Evolutionary conservation across 208 protist species (phyloP), one percentile per base, ranked within the genome.

Genomic region (Leishmania amazonensis): DNA sequence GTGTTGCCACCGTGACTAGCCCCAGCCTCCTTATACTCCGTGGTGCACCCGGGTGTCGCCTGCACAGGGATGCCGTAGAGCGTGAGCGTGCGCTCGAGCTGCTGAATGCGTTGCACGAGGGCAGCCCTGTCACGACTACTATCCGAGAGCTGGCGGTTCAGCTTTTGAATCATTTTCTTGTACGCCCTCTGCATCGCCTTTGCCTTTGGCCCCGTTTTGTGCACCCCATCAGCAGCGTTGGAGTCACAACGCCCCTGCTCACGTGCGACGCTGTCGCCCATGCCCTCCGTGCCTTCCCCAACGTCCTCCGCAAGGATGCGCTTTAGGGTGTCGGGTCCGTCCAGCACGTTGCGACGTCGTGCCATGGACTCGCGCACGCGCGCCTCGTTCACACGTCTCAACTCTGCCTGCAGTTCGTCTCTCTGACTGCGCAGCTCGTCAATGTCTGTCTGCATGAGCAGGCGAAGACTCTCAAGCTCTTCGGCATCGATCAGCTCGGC

Each of bases 361-460:
- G 76, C 77, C 24, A 82, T 62, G 19, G 78, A 64, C 57, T 86
- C 79, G 45, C 79, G 76, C 31, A 79, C 67, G 35, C 81, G 78
- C 31, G 77, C 83, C 60, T 85, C 82, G 28, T 85, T 88, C 6
- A 92, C 62, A 0, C 86, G 85, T 68, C 90, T 81, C 53, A 96
- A 28, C 81, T 95, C 90, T 40, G 73, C 78, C 79, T 75, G 68
- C 53, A 95, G 70, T 38, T 88, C 86, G 51, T 89, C 86, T 65
- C 92, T 87, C 76, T 92, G 85, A 35, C 86, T 89, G 54, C 78
- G 78, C 54, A 90, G 76, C 60, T 97, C 94, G 76, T 97, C 90
- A 19, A 97, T 84, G 62, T 94, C 89, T 8, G 87, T 87, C 86
- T 95, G 94, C 88, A 97, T 95, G 13, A 85, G 87, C 45, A 97